A percentile compares a stretch with the other conserved stretches of the same genome.
phyloP scores from a whole-genome alignment of 2,329 filamentous ascomycete species.

The Trichoderma atroviride region DNA sequence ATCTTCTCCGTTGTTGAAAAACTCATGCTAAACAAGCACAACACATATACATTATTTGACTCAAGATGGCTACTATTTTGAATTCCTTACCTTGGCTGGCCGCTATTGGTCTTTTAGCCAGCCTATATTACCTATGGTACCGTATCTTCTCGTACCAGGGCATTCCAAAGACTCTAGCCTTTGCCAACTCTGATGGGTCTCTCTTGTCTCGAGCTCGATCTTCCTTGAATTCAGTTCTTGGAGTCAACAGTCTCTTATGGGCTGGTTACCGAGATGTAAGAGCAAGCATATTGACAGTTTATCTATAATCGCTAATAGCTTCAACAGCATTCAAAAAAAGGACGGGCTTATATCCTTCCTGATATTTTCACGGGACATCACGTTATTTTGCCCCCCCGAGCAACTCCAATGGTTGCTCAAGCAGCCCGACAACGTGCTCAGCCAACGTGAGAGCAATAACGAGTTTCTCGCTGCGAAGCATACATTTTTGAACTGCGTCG shows the following conservation, averaged over 20 bases:
- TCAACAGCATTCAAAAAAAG: neutral
- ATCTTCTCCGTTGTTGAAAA: neutral
- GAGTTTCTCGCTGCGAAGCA: conserved; percentile 17
- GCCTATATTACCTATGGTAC: conserved; percentile 18
- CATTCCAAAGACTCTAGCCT: conserved; percentile 6
- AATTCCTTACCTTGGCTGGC: neutral
- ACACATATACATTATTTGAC: neutral
- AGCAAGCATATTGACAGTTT: neutral
- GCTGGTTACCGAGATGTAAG: conserved; percentile 13
- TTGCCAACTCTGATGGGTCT: conserved; percentile 14
- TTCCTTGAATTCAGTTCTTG: neutral
- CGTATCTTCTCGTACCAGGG: conserved; percentile 14
- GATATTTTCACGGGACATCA: conserved; percentile 17
- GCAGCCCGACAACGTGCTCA: conserved; percentile 3
- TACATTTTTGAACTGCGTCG: conserved; percentile 13
- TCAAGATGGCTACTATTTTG: neutral
- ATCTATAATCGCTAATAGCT: neutral
- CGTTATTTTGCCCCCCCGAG: conserved; percentile 1
- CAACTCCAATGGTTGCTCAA: conserved; percentile 9
- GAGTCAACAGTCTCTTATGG: conserved; percentile 12
- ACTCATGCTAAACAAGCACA: neutral
- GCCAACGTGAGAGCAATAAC: conserved; percentile 15
- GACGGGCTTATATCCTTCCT: conserved; percentile 16
- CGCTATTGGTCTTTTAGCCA: neutral
- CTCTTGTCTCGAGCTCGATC: conserved; percentile 11